Evolutionary conservation across 805 yeast species (phyloP).

Genomic region (Cyberlindnera subsufficiens): DNA sequence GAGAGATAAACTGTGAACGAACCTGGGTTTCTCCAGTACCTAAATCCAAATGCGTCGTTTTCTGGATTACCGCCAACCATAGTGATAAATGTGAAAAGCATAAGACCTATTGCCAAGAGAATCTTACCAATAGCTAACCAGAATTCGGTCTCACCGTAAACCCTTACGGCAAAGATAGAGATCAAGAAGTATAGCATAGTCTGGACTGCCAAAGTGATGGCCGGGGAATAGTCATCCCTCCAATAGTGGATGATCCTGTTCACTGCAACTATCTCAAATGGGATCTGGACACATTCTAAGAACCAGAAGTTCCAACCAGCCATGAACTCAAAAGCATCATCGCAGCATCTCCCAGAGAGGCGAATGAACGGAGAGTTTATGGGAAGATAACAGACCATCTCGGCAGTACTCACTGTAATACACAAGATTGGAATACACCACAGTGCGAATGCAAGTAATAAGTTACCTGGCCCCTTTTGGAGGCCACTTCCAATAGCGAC

Average conservation of each 20-base stretch:
- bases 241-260: constrained; percentile 76
- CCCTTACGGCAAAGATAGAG: constrained; percentile 65
- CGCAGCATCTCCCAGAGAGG: constrained; percentile 69
- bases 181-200: constrained; percentile 55
- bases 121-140: constrained; percentile 73
- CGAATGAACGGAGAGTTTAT: constrained; percentile 72
- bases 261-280: constrained; percentile 78
- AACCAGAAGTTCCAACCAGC: constrained; percentile 81
- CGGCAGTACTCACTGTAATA: constrained; percentile 70
- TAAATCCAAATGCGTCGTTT: constrained; percentile 55
- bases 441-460: constrained; percentile 56
- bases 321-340: constrained; percentile 67
- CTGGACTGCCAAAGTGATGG: constrained; percentile 61
- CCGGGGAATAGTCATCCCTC: constrained; percentile 73
- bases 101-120: constrained; percentile 66
- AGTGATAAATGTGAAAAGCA: constrained; percentile 68
- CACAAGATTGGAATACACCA: constrained; percentile 69
- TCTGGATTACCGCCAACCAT: constrained; percentile 87
- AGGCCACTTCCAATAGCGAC: constrained; percentile 66
- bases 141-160: constrained; percentile 80
- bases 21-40: constrained; percentile 49
- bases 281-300: constrained; percentile 70
- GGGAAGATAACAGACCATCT: constrained; percentile 73
- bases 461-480: constrained; percentile 64
- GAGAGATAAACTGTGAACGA: constrained; percentile 52